phyloP scores from a whole-genome alignment of 75 land plant species.

The Cryptomeria japonica region DNA sequence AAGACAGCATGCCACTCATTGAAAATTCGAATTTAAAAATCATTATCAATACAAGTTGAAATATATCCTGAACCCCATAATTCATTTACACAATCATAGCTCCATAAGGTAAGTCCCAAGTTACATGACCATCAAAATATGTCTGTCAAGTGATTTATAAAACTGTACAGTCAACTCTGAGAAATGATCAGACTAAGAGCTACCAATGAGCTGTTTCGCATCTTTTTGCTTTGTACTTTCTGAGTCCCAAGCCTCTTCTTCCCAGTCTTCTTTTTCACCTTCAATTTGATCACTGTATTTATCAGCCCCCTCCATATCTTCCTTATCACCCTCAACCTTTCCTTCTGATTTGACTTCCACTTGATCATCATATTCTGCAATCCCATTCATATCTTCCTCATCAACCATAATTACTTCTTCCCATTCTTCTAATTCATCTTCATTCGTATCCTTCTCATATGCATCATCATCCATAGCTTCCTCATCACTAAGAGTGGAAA shows the following conservation, averaged over 20 bases:
- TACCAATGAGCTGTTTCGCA: background rate
- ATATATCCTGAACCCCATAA: background rate
- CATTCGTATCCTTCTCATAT: constrained; percentile 34
- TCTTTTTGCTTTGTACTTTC: constrained; percentile 1
- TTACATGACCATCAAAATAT: background rate
- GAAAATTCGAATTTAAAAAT: background rate
- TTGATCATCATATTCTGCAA: constrained; percentile 2
- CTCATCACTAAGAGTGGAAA: constrained; percentile 32
- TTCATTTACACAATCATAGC: background rate
- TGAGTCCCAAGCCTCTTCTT: constrained; percentile 14
- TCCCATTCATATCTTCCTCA: constrained; percentile 7
- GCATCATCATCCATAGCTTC: constrained; percentile 36
- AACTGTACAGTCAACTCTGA: background rate
- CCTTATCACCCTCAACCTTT: constrained; percentile 10
- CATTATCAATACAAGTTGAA: background rate
- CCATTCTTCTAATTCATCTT: background rate
- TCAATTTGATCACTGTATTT: background rate
- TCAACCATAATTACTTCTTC: constrained; percentile 7
- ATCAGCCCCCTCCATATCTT: constrained; percentile 14
- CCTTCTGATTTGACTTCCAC: background rate
- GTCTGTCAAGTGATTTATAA: background rate
- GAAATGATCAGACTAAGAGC: background rate
- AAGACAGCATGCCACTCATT: background rate
- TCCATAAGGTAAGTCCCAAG: background rate
- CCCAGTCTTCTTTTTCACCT: constrained; percentile 3